Evolutionary conservation across 352 stramenopile species (phyloP).

Genomic region (Phytophthora meadii): DNA sequence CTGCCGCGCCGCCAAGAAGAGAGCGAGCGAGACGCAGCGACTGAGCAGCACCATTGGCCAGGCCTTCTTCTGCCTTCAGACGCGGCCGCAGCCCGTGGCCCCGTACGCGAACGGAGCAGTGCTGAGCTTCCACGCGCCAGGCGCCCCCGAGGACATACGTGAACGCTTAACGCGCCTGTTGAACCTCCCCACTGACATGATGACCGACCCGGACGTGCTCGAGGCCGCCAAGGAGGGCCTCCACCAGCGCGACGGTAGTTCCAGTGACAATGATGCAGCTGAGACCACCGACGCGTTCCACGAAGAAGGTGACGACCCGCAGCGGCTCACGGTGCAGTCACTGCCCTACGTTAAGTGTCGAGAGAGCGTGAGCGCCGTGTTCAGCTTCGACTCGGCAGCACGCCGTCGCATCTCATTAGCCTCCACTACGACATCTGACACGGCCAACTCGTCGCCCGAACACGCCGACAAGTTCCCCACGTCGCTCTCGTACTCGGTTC

Average conservation of each 20-base stretch:
- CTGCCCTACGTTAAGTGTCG: constrained; percentile 76
- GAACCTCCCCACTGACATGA: constrained; percentile 36
- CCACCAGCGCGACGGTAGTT: constrained; percentile 17
- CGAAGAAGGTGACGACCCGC: constrained; percentile 15
- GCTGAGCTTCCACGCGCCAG: constrained; percentile 28
- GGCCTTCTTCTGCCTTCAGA: constrained; percentile 63
- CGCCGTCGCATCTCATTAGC: constrained; percentile 57
- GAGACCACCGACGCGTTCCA: constrained; percentile 30
- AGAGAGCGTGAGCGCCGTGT: constrained; percentile 61
- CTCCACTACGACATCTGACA: constrained; percentile 52
- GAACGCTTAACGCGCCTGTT: constrained; percentile 30
- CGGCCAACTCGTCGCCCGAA: constrained; percentile 39
- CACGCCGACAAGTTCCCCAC: constrained; percentile 49
- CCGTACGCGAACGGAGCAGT: constrained; percentile 32
- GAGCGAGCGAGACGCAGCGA: constrained; percentile 31
- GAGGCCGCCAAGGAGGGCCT: constrained; percentile 12
- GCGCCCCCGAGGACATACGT: constrained; percentile 23
- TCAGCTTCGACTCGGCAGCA: constrained; percentile 54
- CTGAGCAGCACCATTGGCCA: constrained; percentile 58
- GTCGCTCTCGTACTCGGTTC: constrained; percentile 80
- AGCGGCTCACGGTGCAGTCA: constrained; percentile 60
- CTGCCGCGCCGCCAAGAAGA: constrained; percentile 33
- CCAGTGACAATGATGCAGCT: constrained; percentile 29
- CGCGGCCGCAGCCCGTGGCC: constrained; percentile 40
- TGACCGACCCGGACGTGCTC: constrained; percentile 32